Conservation (phyloP, 768 basidiomycete species). For the Russula lepida region DNA sequence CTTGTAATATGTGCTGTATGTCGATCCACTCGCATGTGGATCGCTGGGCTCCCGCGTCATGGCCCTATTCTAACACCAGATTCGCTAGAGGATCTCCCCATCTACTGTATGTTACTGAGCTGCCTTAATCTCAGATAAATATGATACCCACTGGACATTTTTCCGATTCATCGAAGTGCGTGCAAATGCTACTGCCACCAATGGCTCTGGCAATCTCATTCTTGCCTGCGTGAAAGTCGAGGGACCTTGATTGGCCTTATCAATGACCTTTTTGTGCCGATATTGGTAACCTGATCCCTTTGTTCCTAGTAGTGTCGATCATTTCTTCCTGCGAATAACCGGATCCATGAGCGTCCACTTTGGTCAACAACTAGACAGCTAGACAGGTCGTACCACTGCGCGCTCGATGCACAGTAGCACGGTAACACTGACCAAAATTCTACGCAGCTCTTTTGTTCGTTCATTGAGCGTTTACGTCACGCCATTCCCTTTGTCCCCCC, state of each 20-base stretch:
- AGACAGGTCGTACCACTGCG: not conserved
- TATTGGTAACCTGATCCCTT: not conserved
- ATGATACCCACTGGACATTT: not conserved
- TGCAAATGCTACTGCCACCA: not conserved
- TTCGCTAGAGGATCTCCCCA: not conserved
- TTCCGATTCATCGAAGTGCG: not conserved
- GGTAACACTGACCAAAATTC: not conserved
- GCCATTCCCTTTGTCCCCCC: not conserved
- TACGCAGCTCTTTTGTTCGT: not conserved
- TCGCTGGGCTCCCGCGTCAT: not conserved
- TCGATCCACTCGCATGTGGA: not conserved
- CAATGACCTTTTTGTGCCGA: not conserved
- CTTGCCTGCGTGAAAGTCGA: not conserved
- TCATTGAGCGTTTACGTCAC: not conserved
- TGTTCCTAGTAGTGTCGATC: slow-evolving; percentile 2
- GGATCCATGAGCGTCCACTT: not conserved
- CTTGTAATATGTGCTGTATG: not conserved
- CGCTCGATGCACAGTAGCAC: not conserved
- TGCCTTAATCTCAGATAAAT: not conserved
- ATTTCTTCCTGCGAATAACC: not conserved
- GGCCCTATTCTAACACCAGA: not conserved
- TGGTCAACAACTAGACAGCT: not conserved
- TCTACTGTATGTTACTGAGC: not conserved
- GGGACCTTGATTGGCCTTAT: not conserved
- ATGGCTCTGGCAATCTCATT: not conserved